phyloP scores from a whole-genome alignment of 495 filamentous ascomycete genomes.

The Hypoxylon trugodes region DNA sequence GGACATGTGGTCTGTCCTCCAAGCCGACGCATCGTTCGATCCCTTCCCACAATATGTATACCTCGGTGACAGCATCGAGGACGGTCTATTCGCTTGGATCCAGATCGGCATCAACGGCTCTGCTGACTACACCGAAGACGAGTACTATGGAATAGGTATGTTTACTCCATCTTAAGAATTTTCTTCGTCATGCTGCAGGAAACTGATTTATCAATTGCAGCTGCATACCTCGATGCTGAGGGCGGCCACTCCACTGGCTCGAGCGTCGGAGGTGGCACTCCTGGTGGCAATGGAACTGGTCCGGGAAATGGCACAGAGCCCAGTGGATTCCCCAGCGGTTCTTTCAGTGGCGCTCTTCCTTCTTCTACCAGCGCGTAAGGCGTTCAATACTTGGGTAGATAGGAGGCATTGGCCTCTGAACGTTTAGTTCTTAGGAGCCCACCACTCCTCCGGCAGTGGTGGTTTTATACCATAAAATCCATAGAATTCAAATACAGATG shows the following conservation, averaged over 20 bases:
- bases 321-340: conserved; percentile 12
- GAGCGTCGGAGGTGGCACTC: conserved; percentile 24
- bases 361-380: conserved; percentile 12
- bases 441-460: no score
- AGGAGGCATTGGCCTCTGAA: not conserved
- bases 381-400: not conserved
- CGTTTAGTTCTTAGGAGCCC: no score
- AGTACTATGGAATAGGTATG: conserved; percentile 33
- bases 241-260: conserved; percentile 36
- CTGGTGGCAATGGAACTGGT: conserved; percentile 29
- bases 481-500: not conserved
- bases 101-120: conserved; percentile 56
- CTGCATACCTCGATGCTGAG: conserved; percentile 39
- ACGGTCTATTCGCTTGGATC: conserved; percentile 64
- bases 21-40: conserved; percentile 59
- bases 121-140: conserved; percentile 41
- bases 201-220: not conserved
- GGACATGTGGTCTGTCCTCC: conserved; percentile 54
- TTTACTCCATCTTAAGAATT: not conserved
- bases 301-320: conserved; percentile 25
- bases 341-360: conserved; percentile 11
- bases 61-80: conserved; percentile 56
- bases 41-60: conserved; percentile 66
- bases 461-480: not conserved
- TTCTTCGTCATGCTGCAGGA: not conserved